Evolutionary conservation across 2,329 filamentous ascomycete genomes (phyloP), one percentile per base, ranked within the genome.

Genomic region (Sarocladium brachiariae): DNA sequence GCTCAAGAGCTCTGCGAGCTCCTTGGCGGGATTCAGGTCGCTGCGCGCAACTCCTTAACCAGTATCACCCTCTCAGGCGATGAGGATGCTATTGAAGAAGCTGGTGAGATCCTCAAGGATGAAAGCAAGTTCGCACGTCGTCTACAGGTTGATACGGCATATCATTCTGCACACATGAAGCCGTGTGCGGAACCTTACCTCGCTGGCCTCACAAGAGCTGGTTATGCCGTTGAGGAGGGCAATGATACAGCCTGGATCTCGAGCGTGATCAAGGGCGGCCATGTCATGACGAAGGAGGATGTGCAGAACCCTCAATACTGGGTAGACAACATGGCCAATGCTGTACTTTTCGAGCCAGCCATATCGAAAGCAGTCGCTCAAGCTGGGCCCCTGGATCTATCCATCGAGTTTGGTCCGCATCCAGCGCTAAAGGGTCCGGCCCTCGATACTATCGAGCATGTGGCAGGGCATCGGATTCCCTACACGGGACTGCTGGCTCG

Each of bases 371-470:
- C 54, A 2, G 34, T 52, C 2, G 47, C 39, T 54, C 56, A 19
- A 53, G 52, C 11, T 27, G 49, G 30, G 48, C 30, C 13, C 51
- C 53, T 55, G 33, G 50, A 57, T 41, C 16, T 57, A 19, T 62
- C 74, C 19, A 56, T 76, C n/a, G 74, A 77, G 56, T 56, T 77
- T 6, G 73, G 74, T 0, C 73, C 74, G 0, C 74, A 76, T 53
- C 66, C 72, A 1, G 72, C 71, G 3, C 64, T 77, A 2, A 67
- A 71, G 47, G 72, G 73, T 0, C 74, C 74, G 2, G 62, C 74
- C 45, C 70, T 73, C 56, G 72, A 76, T 58, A 72, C 72, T 10
- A 58, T 74, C 11, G 72, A 72, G 1, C 67, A 67, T n/a, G 65
- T 66, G 2, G 64, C 64, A 25, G 66, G 67, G 0, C 60, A 65